Percentiles rank a stretch among this genome's conserved stretches.
Conservation (phyloP, 202 grass and related monocot genomes). For the Hordeum pubiflorum region DNA sequence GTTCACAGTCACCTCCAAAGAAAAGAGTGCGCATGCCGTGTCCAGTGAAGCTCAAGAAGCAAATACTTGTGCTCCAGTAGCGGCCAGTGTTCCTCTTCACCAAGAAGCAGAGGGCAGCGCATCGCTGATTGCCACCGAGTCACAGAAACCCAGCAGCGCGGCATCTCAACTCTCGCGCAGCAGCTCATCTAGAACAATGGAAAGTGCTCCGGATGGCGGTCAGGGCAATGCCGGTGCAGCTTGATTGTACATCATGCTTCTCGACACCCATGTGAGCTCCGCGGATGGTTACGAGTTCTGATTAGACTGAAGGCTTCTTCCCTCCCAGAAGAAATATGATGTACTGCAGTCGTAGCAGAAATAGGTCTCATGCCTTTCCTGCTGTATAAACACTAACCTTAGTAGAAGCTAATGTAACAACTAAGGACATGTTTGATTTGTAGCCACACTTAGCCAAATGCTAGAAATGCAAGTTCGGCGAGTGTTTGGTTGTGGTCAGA, state of each 20-base stretch:
- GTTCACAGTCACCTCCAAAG: conserved; percentile 26
- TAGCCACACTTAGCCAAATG: too few species aligned
- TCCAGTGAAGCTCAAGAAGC: conserved; percentile 30
- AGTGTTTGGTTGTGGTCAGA: neutral
- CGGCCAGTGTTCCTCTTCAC: neutral
- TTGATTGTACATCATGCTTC: neutral
- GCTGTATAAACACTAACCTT: neutral
- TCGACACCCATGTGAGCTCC: neutral
- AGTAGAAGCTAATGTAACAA: neutral
- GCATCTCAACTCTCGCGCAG: conserved; percentile 35
- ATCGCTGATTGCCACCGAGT: neutral
- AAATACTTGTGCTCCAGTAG: conserved; percentile 10
- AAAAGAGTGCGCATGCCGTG: conserved; percentile 37
- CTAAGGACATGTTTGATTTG: neutral
- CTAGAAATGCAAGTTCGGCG: too few species aligned
- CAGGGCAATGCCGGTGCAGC: conserved; percentile 3
- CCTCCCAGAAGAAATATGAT: neutral
- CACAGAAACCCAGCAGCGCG: conserved; percentile 24
- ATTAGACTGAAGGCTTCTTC: neutral
- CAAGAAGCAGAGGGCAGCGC: conserved; percentile 3
- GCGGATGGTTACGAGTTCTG: neutral
- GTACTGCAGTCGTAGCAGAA: neutral
- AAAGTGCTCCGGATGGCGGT: conserved; percentile 20
- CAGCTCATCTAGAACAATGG: conserved; percentile 32
- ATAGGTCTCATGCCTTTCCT: neutral